A percentile compares a stretch with the other conserved stretches of the same genome.
These are phyloP conservation scores for Aphanomyces euteiches DNA, from an alignment of 352 stramenopile species.

Conservation along the genomic window DNA sequence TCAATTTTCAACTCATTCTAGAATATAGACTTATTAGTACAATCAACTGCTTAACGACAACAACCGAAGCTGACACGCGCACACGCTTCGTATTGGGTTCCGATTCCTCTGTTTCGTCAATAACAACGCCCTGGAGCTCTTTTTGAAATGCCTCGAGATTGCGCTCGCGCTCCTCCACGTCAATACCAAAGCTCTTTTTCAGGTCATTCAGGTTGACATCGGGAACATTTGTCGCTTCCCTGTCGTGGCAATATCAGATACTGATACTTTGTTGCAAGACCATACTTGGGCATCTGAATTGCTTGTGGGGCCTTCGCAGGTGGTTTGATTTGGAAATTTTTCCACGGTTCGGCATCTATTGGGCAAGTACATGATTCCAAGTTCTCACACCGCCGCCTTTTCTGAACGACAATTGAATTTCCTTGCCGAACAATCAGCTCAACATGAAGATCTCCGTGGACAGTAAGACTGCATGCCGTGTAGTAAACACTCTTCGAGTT, in stretches of 20 bases:
- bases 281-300: conserved; percentile 3
- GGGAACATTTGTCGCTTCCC: neutral
- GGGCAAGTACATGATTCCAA: conserved; percentile 45
- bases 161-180: conserved; percentile 28
- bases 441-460: conserved; percentile 53
- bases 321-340: conserved; percentile 35
- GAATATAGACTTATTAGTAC: too few relatives aligned
- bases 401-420: conserved; percentile 12
- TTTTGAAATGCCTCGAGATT: conserved; percentile 23
- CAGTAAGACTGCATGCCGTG: conserved; percentile 45
- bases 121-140: neutral
- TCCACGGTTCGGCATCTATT: conserved; percentile 53
- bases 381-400: conserved; percentile 44
- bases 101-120: neutral
- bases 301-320: neutral
- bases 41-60: neutral
- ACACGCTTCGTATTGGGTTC: neutral
- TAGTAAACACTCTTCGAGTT: conserved; percentile 45
- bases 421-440: conserved; percentile 37
- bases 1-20: too few relatives aligned
- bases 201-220: conserved; percentile 25
- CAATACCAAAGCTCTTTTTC: conserved; percentile 28
- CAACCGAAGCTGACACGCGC: neutral
- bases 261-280: neutral
- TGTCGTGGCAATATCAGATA: neutral